Conservation (phyloP, 2,329 filamentous ascomycete genomes). For the Exophiala mesophila region DNA sequence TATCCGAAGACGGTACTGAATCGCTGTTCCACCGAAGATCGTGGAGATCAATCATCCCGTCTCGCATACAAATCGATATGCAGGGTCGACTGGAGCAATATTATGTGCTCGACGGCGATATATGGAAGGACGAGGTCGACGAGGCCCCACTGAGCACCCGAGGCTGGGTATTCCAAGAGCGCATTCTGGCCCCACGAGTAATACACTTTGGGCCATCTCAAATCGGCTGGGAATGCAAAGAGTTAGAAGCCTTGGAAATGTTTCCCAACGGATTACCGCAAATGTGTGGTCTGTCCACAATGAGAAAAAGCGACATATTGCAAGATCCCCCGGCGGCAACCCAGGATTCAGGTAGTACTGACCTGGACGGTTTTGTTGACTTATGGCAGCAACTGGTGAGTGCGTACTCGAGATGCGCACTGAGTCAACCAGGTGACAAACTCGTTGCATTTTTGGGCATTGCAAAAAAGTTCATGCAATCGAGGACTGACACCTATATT, state of each 20-base stretch:
- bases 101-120: neutral
- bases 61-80: slow-evolving; percentile 5
- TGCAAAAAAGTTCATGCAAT: slow-evolving; percentile 3
- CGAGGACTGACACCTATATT: slow-evolving; percentile 7
- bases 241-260: slow-evolving; percentile 15
- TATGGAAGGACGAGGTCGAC: slow-evolving; percentile 10
- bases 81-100: slow-evolving; percentile 4
- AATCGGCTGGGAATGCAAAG: slow-evolving; percentile 24
- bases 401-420: slow-evolving; percentile 8
- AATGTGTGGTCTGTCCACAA: too few species aligned
- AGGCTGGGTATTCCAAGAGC: slow-evolving; percentile 27
- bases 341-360: too few species aligned
- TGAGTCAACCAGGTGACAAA: slow-evolving; percentile 7
- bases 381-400: slow-evolving; percentile 5
- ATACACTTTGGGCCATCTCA: slow-evolving; percentile 24
- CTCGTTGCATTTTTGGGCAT: slow-evolving; percentile 14
- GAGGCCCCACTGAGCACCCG: slow-evolving; percentile 18
- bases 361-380: too few species aligned
- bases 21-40: slow-evolving; percentile 9
- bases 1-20: slow-evolving; percentile 3
- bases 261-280: slow-evolving; percentile 9
- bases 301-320: too few species aligned
- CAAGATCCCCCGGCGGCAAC: too few species aligned
- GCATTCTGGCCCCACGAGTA: slow-evolving; percentile 23
- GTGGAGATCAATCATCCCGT: too few species aligned